phyloP scores from a whole-genome alignment of 352 stramenopile genomes.

The Pythium phragmiticola region DNA sequence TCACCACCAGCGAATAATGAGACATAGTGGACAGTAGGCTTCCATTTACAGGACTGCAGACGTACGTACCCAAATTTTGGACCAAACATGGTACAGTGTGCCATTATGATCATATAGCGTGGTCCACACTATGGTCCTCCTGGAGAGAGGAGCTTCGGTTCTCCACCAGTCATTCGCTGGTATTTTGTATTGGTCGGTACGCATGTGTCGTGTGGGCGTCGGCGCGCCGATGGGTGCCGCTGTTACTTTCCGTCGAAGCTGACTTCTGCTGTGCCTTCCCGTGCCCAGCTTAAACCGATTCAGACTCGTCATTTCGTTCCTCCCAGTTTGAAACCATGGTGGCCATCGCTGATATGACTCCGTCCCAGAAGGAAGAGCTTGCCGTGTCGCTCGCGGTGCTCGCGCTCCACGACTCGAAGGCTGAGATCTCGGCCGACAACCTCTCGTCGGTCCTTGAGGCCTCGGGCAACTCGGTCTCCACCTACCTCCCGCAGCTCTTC shows the following conservation, averaged over 20 bases:
- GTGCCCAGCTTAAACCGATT: constrained; percentile 84
- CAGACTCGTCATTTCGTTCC: constrained; percentile 62
- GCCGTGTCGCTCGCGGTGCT: constrained; percentile 83
- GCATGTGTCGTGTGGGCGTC: not conserved
- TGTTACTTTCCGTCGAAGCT: constrained; percentile 48
- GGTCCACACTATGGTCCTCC: constrained; percentile 18
- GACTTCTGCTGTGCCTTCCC: constrained; percentile 54
- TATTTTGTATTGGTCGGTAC: constrained; percentile 24
- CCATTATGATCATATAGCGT: constrained; percentile 7
- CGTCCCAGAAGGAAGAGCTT: constrained; percentile 83
- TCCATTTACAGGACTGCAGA: not conserved
- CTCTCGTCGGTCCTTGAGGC: constrained; percentile 68
- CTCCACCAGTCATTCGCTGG: constrained; percentile 76
- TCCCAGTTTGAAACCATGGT: constrained; percentile 61
- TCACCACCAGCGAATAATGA: not conserved
- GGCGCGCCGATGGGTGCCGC: constrained; percentile 9
- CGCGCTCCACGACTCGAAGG: constrained; percentile 70
- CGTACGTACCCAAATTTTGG: not conserved
- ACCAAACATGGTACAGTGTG: constrained; percentile 12
- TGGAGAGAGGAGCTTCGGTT: constrained; percentile 18
- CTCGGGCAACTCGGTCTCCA: constrained; percentile 75
- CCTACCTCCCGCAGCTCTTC: constrained; percentile 83
- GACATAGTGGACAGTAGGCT: not conserved
- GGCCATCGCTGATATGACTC: constrained; percentile 80
- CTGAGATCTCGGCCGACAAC: constrained; percentile 80